Evolutionary conservation across 129 eudicot species (phyloP).

Genomic region (Flaveria sonorensis): DNA sequence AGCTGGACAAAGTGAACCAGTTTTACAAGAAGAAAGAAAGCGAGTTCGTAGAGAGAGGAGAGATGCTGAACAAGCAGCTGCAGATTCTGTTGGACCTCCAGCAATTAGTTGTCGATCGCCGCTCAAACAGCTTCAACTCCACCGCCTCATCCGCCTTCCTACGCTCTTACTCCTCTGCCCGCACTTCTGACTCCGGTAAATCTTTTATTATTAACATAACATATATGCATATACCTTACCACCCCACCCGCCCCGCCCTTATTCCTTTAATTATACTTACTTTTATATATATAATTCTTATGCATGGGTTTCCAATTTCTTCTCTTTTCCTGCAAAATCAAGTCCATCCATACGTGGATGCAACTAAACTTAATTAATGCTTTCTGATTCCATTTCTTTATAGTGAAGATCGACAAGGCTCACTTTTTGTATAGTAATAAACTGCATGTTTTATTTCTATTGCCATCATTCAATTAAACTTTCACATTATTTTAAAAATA

Average conservation of each 20-base stretch:
- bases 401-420: too few relatives aligned
- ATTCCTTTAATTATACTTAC: too few relatives aligned
- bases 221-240: too few relatives aligned
- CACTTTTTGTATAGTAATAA: too few relatives aligned
- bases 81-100: constrained; percentile 69
- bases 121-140: constrained; percentile 30
- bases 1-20: constrained; percentile 76
- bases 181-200: constrained; percentile 65
- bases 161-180: constrained; percentile 51
- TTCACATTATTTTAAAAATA: too few relatives aligned
- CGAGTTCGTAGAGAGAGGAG: constrained; percentile 84
- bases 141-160: constrained; percentile 44
- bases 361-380: not conserved
- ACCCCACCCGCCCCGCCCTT: too few relatives aligned
- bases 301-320: not conserved
- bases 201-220: not conserved
- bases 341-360: too few relatives aligned
- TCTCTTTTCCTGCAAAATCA: too few relatives aligned
- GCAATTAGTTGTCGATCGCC: constrained; percentile 49
- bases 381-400: too few relatives aligned
- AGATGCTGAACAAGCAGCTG: constrained; percentile 67
- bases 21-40: constrained; percentile 69
- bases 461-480: too few relatives aligned
- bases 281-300: too few relatives aligned
- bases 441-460: too few relatives aligned